Evolutionary conservation across 805 yeast species (phyloP).

Genomic region (Kluyveromyces siamensis): DNA sequence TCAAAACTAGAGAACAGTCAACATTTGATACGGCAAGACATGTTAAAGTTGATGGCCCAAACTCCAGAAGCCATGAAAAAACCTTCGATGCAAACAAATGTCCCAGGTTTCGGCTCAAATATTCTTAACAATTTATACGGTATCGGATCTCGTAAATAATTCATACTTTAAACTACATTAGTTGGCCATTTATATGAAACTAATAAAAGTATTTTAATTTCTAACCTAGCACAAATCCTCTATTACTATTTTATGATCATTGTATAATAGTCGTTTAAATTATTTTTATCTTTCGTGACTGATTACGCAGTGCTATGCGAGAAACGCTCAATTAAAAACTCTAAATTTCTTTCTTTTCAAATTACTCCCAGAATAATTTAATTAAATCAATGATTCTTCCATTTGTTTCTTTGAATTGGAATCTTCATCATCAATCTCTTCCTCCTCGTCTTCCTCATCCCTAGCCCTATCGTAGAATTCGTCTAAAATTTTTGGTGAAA

Average conservation of each 20-base stretch:
- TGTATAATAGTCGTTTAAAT: not conserved
- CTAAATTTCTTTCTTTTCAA: not conserved
- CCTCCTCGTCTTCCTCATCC: constrained; percentile 50
- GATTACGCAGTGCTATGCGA: not conserved
- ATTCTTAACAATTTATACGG: constrained; percentile 13
- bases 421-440: constrained; percentile 31
- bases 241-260: not conserved
- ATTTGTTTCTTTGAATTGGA: constrained; percentile 16
- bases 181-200: not conserved
- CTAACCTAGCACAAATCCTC: not conserved
- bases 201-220: no score
- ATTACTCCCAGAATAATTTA: constrained; percentile 1
- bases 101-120: constrained; percentile 10
- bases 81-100: not conserved
- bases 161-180: not conserved
- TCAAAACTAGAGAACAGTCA: constrained; percentile 3
- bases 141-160: constrained; percentile 2
- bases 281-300: not conserved
- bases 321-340: not conserved
- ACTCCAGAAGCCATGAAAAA: not conserved
- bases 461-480: constrained; percentile 93
- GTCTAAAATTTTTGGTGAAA: constrained; percentile 90
- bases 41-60: constrained; percentile 2
- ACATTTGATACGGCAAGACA: constrained; percentile 4
- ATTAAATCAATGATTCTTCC: constrained; percentile 20